Conservation (phyloP, 352 stramenopile species). For the Phytophthora fragariae region DNA sequence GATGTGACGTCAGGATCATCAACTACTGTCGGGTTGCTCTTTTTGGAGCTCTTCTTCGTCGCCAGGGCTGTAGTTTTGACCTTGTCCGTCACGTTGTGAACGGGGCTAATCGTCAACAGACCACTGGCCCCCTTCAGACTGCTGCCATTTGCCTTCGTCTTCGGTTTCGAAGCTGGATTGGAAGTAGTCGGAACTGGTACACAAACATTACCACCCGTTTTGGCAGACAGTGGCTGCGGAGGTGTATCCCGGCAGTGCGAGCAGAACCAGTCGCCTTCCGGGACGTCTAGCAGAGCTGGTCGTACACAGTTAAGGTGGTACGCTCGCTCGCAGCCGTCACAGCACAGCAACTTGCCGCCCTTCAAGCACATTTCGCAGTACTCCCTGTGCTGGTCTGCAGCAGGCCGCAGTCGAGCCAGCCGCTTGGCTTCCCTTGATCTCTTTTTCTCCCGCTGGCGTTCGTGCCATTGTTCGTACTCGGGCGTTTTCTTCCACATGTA, state of each 20-base stretch:
- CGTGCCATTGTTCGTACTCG: slow-evolving; percentile 61
- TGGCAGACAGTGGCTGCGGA: not conserved
- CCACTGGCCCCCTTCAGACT: slow-evolving; percentile 14
- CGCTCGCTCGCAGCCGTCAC: slow-evolving; percentile 76
- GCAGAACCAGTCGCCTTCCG: slow-evolving; percentile 80
- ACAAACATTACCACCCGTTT: slow-evolving; percentile 9
- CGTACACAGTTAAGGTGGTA: slow-evolving; percentile 83
- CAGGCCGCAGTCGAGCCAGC: slow-evolving; percentile 22
- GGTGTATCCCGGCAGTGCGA: slow-evolving; percentile 41
- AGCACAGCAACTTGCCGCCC: slow-evolving; percentile 74
- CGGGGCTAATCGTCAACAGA: slow-evolving; percentile 5
- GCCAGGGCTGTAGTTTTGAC: not conserved
- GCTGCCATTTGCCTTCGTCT: slow-evolving; percentile 22
- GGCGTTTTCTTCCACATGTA: slow-evolving; percentile 73
- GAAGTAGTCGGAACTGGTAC: not conserved
- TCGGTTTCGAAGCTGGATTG: slow-evolving; percentile 13
- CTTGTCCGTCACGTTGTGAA: slow-evolving; percentile 9
- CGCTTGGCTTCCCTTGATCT: slow-evolving; percentile 62
- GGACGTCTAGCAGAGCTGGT: slow-evolving; percentile 70
- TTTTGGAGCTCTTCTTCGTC: slow-evolving; percentile 3
- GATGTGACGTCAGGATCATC: not conserved
- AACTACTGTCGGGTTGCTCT: not conserved
- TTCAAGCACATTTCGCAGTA: slow-evolving; percentile 78
- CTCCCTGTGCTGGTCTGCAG: slow-evolving; percentile 73
- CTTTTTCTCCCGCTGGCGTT: slow-evolving; percentile 53